phyloP scores from a whole-genome alignment of 352 stramenopile species.

The Peronospora farinosa region DNA sequence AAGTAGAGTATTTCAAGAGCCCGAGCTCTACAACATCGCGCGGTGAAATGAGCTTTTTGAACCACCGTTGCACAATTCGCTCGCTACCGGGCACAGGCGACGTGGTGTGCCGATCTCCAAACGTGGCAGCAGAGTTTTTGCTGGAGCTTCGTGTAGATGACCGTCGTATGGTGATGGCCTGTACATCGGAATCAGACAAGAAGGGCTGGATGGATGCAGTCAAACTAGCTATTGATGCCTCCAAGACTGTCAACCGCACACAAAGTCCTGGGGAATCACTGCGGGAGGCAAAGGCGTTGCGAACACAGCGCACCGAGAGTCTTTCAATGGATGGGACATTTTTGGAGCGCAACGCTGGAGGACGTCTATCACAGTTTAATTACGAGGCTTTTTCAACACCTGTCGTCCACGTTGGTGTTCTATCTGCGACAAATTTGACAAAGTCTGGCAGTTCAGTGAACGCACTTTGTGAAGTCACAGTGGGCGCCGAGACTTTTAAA shows the following conservation, averaged over 20 bases:
- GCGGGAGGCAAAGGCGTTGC: constrained; percentile 44
- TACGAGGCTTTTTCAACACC: constrained; percentile 78
- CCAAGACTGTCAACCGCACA: constrained; percentile 72
- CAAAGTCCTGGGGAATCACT: constrained; percentile 48
- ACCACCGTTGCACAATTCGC: constrained; percentile 71
- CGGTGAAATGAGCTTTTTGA: constrained; percentile 74
- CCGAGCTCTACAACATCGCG: constrained; percentile 68
- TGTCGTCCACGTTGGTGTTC: constrained; percentile 69
- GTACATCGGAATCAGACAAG: constrained; percentile 78
- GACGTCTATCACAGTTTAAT: constrained; percentile 80
- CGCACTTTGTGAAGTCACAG: constrained; percentile 72
- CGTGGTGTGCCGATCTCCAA: constrained; percentile 65
- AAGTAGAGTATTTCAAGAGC: constrained; percentile 83
- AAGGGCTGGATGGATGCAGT: constrained; percentile 84
- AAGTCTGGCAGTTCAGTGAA: constrained; percentile 73
- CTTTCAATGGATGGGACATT: constrained; percentile 65
- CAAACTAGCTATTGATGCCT: constrained; percentile 80
- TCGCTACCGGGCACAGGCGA: constrained; percentile 55
- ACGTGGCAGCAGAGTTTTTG: constrained; percentile 63
- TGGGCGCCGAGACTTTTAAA: constrained; percentile 78
- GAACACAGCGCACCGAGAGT: constrained; percentile 58
- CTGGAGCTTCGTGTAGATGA: constrained; percentile 73
- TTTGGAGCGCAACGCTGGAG: constrained; percentile 55
- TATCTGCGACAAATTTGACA: constrained; percentile 76
- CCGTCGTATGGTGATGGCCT: constrained; percentile 77